Percentiles rank a stretch among this genome's conserved stretches.
These are phyloP conservation scores for Pleurotus tuoliensis DNA, from an alignment of 768 basidiomycete species.

Conservation along the genomic window DNA sequence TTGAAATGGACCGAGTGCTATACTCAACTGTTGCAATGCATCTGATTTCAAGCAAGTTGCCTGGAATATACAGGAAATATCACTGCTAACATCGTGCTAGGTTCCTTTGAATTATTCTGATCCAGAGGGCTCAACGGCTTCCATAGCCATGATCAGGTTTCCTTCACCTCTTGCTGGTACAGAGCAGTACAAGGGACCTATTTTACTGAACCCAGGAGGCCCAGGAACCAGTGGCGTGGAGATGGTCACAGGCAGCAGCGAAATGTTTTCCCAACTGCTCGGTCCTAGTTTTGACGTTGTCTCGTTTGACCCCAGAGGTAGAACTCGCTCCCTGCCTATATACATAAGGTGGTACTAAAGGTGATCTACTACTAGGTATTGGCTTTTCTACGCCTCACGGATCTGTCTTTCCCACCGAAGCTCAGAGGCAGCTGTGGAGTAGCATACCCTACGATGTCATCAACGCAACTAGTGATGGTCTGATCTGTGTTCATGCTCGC, in stretches of 20 bases:
- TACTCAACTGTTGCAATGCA: slow-evolving; percentile 20
- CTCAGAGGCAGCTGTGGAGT: slow-evolving; percentile 27
- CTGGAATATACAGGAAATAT: neutral
- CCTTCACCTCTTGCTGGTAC: slow-evolving; percentile 25
- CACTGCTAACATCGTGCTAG: slow-evolving; percentile 17
- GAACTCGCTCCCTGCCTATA: neutral
- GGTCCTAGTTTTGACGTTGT: slow-evolving; percentile 43
- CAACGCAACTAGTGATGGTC: slow-evolving; percentile 19
- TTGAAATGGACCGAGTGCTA: slow-evolving; percentile 23
- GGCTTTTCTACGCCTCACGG: slow-evolving; percentile 27
- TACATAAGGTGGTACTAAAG: neutral
- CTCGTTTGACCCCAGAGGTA: slow-evolving; percentile 44
- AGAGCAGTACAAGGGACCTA: slow-evolving; percentile 35
- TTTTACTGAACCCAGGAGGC: slow-evolving; percentile 44
- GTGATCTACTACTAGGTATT: slow-evolving; percentile 23
- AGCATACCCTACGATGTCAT: slow-evolving; percentile 11
- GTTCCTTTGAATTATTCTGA: slow-evolving; percentile 43
- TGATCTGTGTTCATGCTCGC: slow-evolving; percentile 27
- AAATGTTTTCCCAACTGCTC: slow-evolving; percentile 23
- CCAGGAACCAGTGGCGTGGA: slow-evolving; percentile 42
- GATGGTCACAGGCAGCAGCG: slow-evolving; percentile 18
- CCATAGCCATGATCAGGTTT: slow-evolving; percentile 37
- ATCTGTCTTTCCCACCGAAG: slow-evolving; percentile 29
- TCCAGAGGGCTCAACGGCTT: slow-evolving; percentile 29
- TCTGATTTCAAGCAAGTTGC: slow-evolving; percentile 24